phyloP scores from a whole-genome alignment of 2,329 filamentous ascomycete genomes.

The Kalmusia sp. region DNA sequence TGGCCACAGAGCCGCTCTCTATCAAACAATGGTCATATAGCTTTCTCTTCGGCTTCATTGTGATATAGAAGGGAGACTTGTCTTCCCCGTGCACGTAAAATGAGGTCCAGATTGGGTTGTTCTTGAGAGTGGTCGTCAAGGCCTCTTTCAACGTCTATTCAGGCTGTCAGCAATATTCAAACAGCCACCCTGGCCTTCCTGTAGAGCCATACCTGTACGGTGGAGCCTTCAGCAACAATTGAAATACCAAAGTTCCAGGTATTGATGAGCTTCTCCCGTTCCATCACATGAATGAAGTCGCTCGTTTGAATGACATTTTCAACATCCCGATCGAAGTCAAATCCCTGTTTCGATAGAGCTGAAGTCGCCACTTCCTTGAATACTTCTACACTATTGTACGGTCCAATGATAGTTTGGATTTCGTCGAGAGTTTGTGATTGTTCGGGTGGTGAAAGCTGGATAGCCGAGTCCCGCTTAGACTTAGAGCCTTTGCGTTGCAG shows the following conservation, averaged over 20 bases:
- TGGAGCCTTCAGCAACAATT: slow-evolving; percentile 2
- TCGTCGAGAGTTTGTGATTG: slow-evolving; percentile 1
- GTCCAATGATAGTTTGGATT: background rate
- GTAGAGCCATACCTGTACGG: slow-evolving; percentile 2
- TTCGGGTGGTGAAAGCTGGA: background rate
- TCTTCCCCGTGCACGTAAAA: slow-evolving; percentile 1
- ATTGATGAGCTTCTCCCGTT: background rate
- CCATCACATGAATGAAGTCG: slow-evolving; percentile 2
- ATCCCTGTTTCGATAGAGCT: slow-evolving; percentile 1
- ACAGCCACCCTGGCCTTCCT: background rate
- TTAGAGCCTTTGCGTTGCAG: background rate
- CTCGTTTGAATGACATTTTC: slow-evolving; percentile 5
- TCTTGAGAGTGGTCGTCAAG: background rate
- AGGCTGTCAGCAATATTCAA: background rate
- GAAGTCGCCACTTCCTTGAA: slow-evolving; percentile 1
- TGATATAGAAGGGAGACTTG: background rate
- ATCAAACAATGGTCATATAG: background rate
- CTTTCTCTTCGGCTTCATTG: slow-evolving; percentile 6
- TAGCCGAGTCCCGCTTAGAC: background rate
- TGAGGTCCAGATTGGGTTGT: slow-evolving; percentile 1
- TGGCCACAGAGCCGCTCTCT: background rate
- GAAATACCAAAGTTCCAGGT: slow-evolving; percentile 6
- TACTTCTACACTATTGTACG: background rate
- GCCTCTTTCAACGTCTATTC: background rate
- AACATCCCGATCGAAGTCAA: slow-evolving; percentile 2